Conservation (phyloP, 805 yeast species). For the Novakomyces olei region DNA sequence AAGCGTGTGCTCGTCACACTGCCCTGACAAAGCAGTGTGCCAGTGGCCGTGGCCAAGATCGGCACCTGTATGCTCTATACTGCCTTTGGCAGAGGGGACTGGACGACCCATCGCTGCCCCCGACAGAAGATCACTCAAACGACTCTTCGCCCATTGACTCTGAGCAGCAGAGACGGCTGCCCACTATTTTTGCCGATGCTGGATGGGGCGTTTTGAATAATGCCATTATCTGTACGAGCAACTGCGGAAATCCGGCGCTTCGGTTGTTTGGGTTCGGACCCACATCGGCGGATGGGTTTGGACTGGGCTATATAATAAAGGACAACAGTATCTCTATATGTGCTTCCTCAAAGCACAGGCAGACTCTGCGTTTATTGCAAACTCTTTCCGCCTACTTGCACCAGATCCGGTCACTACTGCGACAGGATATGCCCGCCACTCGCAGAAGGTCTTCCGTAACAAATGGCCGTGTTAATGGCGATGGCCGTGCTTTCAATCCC, state of each 20-base stretch:
- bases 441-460: too few relatives aligned
- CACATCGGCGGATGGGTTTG: constrained; percentile 71
- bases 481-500: too few relatives aligned
- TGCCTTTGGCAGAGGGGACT: constrained; percentile 49
- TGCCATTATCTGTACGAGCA: constrained; percentile 59
- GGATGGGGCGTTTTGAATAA: constrained; percentile 78
- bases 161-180: constrained; percentile 24
- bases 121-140: background rate
- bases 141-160: constrained; percentile 1
- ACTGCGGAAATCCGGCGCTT: constrained; percentile 81
- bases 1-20: constrained; percentile 53
- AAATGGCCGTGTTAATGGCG: too few relatives aligned
- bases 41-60: constrained; percentile 70
- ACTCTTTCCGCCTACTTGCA: constrained; percentile 40
- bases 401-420: constrained; percentile 31
- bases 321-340: constrained; percentile 58
- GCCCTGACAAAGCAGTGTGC: constrained; percentile 46
- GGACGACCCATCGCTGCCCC: background rate
- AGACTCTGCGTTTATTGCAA: constrained; percentile 53
- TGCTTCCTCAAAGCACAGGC: constrained; percentile 71
- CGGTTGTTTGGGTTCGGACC: constrained; percentile 84
- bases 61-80: constrained; percentile 70
- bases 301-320: constrained; percentile 79
- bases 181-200: constrained; percentile 56
- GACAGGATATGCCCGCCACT: too few relatives aligned